Base-by-base conservation (phyloP, 2,329 filamentous ascomycete species). In the Hypoxylon sp. region DNA sequence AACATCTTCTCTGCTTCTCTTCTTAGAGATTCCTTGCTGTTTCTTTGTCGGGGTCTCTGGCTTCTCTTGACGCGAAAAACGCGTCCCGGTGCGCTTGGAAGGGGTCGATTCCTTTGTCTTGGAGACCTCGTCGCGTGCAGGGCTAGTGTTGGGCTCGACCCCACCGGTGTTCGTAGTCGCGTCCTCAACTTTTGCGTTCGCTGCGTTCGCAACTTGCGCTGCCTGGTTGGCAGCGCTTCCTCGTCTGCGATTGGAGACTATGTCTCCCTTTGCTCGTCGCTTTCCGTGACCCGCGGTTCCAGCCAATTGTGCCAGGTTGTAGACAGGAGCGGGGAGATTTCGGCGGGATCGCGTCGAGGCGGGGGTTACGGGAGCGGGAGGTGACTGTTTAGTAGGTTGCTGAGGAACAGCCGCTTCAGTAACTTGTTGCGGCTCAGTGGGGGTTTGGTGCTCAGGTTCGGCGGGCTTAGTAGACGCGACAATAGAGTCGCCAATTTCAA, bases 261-360 rank as follows among this genome's bases (percentile, higher is more conserved):
- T 69, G 65, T 86, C 84, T 62, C 84, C 82, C 47, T 84, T 86
- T 46, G 82, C 75, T 76, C 78, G 82, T 77, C 79, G 83, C 69
- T 84, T 86, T 52, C 84, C 87, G 68, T 90, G 87, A 44, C 84
- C 81, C 26, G 84, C 82, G 49, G 86, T 90, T 68, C 88, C 88
- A 60, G 82, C 84, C 53, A 91, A 80, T 70, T 85, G 83, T 67
- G 86, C 82, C 15, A 90, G 78, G 70, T 92, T 92, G 78, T 92
- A 92, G 15, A 88, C 85, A 11, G 85, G 83, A 17, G 87, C 79
- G 55, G 81, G 83, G n/a, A 78, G 71, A 65, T 82, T 79, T 71
- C 89, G 85, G 69, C 83, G 84, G 64, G 85, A 81, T 59, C 87
- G 85, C 56, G 74, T 72, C 52, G 75, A 69, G n/a, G 77, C 68